phyloP scores from a whole-genome alignment of 1,284 basidiomycete genomes.

The Boletus sp. region DNA sequence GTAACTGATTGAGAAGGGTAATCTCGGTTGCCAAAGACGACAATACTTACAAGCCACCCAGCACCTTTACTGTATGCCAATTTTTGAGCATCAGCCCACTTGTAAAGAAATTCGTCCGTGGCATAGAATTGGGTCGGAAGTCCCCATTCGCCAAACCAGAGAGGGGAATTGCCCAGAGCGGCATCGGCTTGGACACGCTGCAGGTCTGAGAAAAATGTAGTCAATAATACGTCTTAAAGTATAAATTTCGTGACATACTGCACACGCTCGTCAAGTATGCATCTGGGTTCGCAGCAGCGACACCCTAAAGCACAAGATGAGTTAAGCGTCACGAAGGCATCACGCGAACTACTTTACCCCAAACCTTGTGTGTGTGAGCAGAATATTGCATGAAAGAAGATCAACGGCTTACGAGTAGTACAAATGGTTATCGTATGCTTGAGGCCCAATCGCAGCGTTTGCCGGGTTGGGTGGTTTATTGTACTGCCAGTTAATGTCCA shows the following conservation, averaged over 20 bases:
- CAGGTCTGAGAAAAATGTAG: conserved; percentile 20
- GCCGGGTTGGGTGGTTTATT: conserved; percentile 71
- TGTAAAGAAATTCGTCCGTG: conserved; percentile 59
- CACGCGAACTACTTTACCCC: conserved; percentile 56
- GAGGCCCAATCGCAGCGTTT: conserved; percentile 65
- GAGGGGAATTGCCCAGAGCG: conserved; percentile 44
- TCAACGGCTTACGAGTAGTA: conserved; percentile 61
- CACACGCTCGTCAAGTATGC: conserved; percentile 72
- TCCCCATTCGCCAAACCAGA: conserved; percentile 66
- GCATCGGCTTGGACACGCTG: conserved; percentile 41
- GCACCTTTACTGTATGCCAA: conserved; percentile 60
- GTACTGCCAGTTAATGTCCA: conserved; percentile 78
- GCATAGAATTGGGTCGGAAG: conserved; percentile 69
- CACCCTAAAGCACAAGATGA: conserved; percentile 50
- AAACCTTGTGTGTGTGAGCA: conserved; percentile 45
- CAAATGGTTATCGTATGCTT: conserved; percentile 79
- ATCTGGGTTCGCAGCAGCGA: conserved; percentile 62
- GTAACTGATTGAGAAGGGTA: neutral
- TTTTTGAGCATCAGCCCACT: conserved; percentile 85
- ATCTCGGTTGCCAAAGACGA: neutral
- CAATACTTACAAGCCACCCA: conserved; percentile 68
- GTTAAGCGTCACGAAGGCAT: conserved; percentile 10
- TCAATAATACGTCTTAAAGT: neutral
- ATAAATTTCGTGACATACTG: conserved; percentile 64
- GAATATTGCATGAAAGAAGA: neutral